Evolutionary conservation across 371 early-diverging fungal species (phyloP), one percentile per base, ranked within the genome.

Genomic region (Lichtheimia corymbifera): DNA sequence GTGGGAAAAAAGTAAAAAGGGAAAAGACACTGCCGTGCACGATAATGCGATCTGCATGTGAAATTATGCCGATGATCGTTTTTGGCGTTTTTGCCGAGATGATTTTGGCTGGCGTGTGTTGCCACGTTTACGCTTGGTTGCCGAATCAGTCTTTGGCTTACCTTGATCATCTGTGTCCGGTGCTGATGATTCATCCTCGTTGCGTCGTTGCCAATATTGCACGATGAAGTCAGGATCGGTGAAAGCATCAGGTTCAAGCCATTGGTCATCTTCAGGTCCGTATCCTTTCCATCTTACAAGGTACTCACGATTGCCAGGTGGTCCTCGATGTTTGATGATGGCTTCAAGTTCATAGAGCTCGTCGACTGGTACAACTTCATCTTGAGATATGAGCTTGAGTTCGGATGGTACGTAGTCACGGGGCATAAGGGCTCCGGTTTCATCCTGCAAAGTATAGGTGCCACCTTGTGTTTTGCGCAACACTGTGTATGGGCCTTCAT

Each of bases 281-380:
- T 63, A 63, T 4, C 53, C 53, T 50, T 58, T 63, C 63, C 63
- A 63, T 52, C 58, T n/a, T 35, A 63, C 58, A 12, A 24, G 24
- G 20, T 57, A 63, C 15, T 42, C 22, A n/a, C 49, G 44, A n/a
- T 35, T 15, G 27, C 58, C 58, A 27, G 41, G 41, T 17, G 15
- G 14, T 12, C 13, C 20, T 25, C 28, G 25, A 22, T 62, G 62
- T 41, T 20, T 47, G 6, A 61, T 20, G 20, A 61, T 61, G 30
- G 53, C 55, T 43, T 61, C 45, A 7, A 53, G 6, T 62, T 62
- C 55, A 43, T 54, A 62, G 2, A 62, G 7, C 35, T 62, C 62
- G n/a, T 56, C 62, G 6, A n/a, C 17, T 2, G 45, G 20, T 14
- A 62, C 17, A n/a, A 43, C 17, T 6, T 55, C 56, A 30, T 62